Evolutionary conservation across 1,139 yeast genomes (phyloP), one percentile per base, ranked within the genome.

Genomic region (Wickerhamomyces sp.): DNA sequence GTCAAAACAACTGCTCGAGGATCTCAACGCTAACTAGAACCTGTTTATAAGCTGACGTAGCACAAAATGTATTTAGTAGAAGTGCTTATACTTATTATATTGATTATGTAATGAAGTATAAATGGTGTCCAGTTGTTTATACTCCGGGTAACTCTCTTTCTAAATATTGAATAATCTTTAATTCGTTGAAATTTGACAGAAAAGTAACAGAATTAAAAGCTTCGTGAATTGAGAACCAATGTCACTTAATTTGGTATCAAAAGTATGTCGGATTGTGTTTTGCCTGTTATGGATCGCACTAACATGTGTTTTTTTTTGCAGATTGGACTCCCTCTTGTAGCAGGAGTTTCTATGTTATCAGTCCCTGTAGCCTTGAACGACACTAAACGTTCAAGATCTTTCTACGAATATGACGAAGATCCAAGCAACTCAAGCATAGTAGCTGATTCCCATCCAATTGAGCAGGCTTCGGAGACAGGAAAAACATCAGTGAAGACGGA

Each of bases 1-100:
- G 31, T 64, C 81, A 4, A 61, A 65, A 38, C 61, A 60, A 17
- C 54, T 75, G 38, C 51, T 66, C 7, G 47, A 47, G 27, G 51
- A 58, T 19, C 31, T 46, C n/a, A 24, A 14, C 13, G n/a, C 6
- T 24, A 24, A 24, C 10, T 24, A 10, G 13, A 24, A n/a, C n/a
- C n/a, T n/a, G n/a, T n/a, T n/a, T n/a, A n/a, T n/a, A n/a, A n/a
- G n/a, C n/a, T n/a, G n/a, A n/a, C n/a, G n/a, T n/a, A n/a, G n/a
- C n/a, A n/a, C n/a, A n/a, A n/a, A n/a, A n/a, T n/a, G n/a, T n/a
- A n/a, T n/a, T n/a, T n/a, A n/a, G n/a, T n/a, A n/a, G n/a, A n/a
- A n/a, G n/a, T n/a, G n/a, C n/a, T n/a, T n/a, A n/a, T n/a, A n/a
- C n/a, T n/a, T n/a, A n/a, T n/a, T n/a, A n/a, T n/a, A n/a, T n/a